Percentiles rank a stretch among this genome's conserved stretches.
Evolutionary conservation across 306 rosid species (phyloP).

Genomic region (Vigna mungo): DNA sequence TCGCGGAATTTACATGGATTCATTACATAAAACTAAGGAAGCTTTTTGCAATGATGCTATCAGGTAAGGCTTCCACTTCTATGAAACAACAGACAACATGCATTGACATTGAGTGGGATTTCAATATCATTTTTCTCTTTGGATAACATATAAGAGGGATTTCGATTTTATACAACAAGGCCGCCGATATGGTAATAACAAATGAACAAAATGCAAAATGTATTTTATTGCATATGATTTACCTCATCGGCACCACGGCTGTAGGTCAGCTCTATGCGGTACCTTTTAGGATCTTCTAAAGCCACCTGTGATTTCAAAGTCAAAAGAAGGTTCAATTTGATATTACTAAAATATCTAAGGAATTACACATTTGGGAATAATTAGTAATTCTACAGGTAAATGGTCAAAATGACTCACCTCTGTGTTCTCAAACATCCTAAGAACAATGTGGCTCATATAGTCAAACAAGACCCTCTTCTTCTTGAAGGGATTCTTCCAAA

Average conservation of each 20-base stretch:
- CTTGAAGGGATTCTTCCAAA: conserved; percentile 94
- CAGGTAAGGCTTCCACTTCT: too few species aligned
- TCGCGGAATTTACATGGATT: too few species aligned
- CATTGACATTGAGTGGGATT: neutral
- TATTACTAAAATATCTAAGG: too few species aligned
- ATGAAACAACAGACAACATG: neutral
- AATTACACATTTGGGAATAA: conserved; percentile 31
- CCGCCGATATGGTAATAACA: too few species aligned
- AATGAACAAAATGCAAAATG: too few species aligned
- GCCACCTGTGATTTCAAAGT: conserved; percentile 72
- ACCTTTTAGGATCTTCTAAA: conserved; percentile 85
- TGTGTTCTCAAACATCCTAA: conserved; percentile 94
- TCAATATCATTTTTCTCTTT: neutral
- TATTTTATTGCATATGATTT: conserved; percentile 35
- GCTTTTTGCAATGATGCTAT: too few species aligned
- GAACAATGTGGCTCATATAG: conserved; percentile 92
- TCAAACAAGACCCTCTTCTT: conserved; percentile 90
- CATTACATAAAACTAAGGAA: too few species aligned
- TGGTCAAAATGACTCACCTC: conserved; percentile 62
- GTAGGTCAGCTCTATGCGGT: conserved; percentile 85
- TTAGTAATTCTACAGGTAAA: conserved; percentile 18
- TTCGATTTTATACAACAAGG: neutral
- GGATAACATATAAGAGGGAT: neutral
- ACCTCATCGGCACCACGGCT: conserved; percentile 99
- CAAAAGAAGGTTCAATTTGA: conserved; percentile 37